Conservation (phyloP, 345 rosid genomes). For the Mallotus nudiflorus region DNA sequence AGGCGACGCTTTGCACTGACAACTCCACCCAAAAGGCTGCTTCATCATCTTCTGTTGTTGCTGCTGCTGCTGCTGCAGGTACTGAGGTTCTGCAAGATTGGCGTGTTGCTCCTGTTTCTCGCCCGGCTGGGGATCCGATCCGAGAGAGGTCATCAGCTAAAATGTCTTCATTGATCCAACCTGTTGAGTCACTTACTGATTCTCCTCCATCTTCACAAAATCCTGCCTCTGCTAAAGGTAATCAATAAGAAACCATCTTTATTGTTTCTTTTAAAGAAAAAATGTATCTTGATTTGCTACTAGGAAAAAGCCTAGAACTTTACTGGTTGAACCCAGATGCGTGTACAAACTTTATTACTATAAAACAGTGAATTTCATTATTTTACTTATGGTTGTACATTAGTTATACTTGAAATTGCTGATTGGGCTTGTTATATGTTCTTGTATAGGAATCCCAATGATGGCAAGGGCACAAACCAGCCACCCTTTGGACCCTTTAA, state of each 20-base stretch:
- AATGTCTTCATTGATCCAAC: conserved; percentile 42
- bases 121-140: conserved; percentile 35
- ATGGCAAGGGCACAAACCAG: conserved; percentile 71
- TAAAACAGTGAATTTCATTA: neutral
- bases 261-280: neutral
- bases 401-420: neutral
- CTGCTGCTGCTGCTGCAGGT: conserved; percentile 8
- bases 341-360: neutral
- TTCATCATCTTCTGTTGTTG: too few relatives aligned
- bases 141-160: conserved; percentile 23
- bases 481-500: conserved; percentile 86
- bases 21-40: neutral
- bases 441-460: conserved; percentile 49
- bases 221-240: conserved; percentile 48
- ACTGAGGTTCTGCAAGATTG: conserved; percentile 35
- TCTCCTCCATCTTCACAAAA: conserved; percentile 40
- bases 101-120: conserved; percentile 27
- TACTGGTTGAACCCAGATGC: neutral
- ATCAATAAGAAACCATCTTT: too few relatives aligned
- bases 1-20: conserved; percentile 26
- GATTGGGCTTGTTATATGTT: neutral
- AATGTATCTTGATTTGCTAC: neutral
- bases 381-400: neutral
- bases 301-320: neutral
- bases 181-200: conserved; percentile 48